A percentile compares a stretch with the other conserved stretches of the same genome.
phyloP scores from a whole-genome alignment of 106 monocot species.

The Allium sativum region DNA sequence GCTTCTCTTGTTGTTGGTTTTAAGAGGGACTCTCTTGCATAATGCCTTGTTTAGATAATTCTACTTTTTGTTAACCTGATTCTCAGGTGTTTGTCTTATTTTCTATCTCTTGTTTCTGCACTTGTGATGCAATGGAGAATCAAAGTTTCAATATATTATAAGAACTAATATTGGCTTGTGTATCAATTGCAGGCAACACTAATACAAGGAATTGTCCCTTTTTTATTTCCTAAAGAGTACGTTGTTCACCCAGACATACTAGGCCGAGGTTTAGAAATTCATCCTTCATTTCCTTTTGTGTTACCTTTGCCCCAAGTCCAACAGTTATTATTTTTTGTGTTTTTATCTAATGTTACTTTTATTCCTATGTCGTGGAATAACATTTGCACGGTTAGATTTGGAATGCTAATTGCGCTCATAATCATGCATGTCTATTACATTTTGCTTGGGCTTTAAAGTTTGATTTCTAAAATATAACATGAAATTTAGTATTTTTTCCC shows the following conservation, averaged over 20 bases:
- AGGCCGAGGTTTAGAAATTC: conserved; percentile 11
- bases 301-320: background rate
- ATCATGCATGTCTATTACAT: conserved; percentile 37
- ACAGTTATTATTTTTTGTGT: no score
- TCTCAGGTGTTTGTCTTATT: background rate
- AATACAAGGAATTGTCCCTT: conserved; percentile 22
- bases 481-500: background rate
- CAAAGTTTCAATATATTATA: background rate
- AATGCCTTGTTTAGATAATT: conserved; percentile 23
- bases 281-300: background rate
- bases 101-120: no score
- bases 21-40: conserved; percentile 15
- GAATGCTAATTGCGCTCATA: conserved; percentile 43
- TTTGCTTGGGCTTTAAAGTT: conserved; percentile 22
- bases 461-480: background rate
- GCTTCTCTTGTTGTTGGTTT: conserved; percentile 16
- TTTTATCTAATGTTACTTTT: background rate
- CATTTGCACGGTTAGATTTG: conserved; percentile 30
- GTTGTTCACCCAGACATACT: conserved; percentile 23
- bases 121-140: background rate
- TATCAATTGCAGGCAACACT: conserved; percentile 15
- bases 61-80: no score
- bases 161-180: background rate
- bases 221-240: conserved; percentile 23
- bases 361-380: background rate